Base-by-base conservation (phyloP, 1,284 basidiomycete species). In the Ustilago crameri region DNA sequence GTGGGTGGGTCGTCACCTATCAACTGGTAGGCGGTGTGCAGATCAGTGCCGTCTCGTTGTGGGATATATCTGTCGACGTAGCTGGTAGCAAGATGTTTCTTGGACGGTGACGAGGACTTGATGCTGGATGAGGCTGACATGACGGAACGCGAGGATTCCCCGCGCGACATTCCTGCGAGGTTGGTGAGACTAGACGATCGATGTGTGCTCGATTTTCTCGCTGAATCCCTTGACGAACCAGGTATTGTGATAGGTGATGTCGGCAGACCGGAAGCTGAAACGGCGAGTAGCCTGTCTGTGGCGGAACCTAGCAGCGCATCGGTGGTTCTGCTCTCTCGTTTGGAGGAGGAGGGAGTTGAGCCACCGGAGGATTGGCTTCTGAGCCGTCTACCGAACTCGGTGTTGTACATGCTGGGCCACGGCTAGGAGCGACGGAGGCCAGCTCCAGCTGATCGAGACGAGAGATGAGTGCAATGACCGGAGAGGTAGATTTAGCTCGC, bases 21-120 rank as follows among this genome's bases (percentile, higher is more conserved):
- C 18, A 88, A 81, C 52, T 86, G 84, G 66, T 85, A 87, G 1
- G 85, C 84, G 0, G 86, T 85, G 46, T 86, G 83, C 14, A 87
- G 70, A 59, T 87, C 86, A 9, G 83, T 73, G 0, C 85, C 85
- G 26, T 87, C 86, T 40, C 87, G 78, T 41, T 82, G 85, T 9
- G 87, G 87, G 48, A 88, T 87, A 78, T 87, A 88, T 22, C 65
- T 24, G 37, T 68, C 66, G 18, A 62, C 71, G 20, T 65, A 65
- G 61, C 56, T 65, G 42, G 49, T 35, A 4, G 60, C 49, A 20
- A 64, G 61, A 23, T 51, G 62, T 51, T 62, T 69, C 27, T 66
- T 68, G 30, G 54, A 58, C 2, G 64, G 60, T 5, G 64, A 63
- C 4, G 45, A 52, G 14, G 53, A 45, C 37, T 67, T 67, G 52